Evolutionary conservation across 1,284 basidiomycete genomes (phyloP).

Genomic region (Cystobasidium sp.): DNA sequence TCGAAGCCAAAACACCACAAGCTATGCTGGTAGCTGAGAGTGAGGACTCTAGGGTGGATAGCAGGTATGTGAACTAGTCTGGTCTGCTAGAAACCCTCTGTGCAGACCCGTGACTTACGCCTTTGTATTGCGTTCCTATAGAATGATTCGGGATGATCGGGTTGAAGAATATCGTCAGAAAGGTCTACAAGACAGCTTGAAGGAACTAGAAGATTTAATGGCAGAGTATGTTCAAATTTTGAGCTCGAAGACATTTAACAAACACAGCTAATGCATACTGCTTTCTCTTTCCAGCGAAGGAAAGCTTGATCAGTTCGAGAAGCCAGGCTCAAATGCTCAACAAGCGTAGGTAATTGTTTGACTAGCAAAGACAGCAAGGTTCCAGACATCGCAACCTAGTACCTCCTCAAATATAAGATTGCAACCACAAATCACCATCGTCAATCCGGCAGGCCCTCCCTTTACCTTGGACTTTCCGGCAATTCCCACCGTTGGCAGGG

Average conservation of each 20-base stretch:
- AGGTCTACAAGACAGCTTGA: constrained; percentile 38
- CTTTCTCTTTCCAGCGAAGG: constrained; percentile 17
- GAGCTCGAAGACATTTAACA: background rate
- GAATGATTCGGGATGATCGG: constrained; percentile 42
- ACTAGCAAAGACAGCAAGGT: too few species aligned
- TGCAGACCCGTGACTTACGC: background rate
- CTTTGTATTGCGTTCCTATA: background rate
- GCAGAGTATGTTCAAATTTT: constrained; percentile 26
- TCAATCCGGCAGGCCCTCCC: too few species aligned
- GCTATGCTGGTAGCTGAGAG: constrained; percentile 83
- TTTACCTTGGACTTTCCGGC: too few species aligned
- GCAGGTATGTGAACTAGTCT: too few species aligned
- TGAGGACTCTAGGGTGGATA: constrained; percentile 84
- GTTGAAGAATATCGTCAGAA: constrained; percentile 37
- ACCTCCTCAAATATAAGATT: too few species aligned
- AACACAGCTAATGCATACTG: background rate
- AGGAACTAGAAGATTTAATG: constrained; percentile 42
- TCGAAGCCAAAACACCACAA: constrained; percentile 90
- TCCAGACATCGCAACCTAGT: too few species aligned
- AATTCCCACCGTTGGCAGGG: too few species aligned
- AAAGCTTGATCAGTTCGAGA: constrained; percentile 30
- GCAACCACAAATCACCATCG: too few species aligned
- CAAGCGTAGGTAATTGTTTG: background rate
- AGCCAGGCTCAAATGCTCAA: background rate
- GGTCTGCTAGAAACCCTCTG: too few species aligned